These are phyloP conservation scores for Ilex aquifolium DNA, from an alignment of 257 asterid genomes.

Conservation along the genomic window DNA sequence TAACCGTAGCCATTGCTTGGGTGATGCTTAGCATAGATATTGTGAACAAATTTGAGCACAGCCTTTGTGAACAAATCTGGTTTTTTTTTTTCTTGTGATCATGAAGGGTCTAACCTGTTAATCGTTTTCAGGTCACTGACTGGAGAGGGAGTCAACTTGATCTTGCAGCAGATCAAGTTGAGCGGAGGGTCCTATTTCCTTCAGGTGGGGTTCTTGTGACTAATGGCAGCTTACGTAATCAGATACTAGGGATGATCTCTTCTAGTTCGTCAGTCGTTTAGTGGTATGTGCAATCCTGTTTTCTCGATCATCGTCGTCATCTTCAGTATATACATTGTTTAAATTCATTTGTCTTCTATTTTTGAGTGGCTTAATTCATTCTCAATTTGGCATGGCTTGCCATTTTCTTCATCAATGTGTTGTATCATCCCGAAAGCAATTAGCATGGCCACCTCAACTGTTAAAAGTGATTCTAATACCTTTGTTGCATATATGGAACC, in stretches of 20 bases:
- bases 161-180: slow-evolving; percentile 58
- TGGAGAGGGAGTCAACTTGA: slow-evolving; percentile 70
- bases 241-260: slow-evolving; percentile 49
- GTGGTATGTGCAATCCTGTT: not conserved
- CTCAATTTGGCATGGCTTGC: no score
- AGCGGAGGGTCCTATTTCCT: slow-evolving; percentile 65
- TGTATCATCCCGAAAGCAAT: no score
- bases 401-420: no score
- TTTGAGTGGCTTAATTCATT: not conserved
- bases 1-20: not conserved
- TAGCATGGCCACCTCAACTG: no score
- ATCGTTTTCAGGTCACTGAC: slow-evolving; percentile 60
- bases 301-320: not conserved
- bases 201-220: slow-evolving; percentile 75
- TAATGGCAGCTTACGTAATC: slow-evolving; percentile 50
- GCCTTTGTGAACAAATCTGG: no score
- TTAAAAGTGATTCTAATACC: no score
- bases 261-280: slow-evolving; percentile 26
- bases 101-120: not conserved
- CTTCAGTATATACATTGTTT: no score
- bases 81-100: not conserved
- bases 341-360: not conserved
- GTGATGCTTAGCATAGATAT: not conserved
- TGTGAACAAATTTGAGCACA: no score
- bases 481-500: no score